Base-by-base conservation (phyloP, 352 stramenopile genomes). In the Thalassiosira delicatula region DNA sequence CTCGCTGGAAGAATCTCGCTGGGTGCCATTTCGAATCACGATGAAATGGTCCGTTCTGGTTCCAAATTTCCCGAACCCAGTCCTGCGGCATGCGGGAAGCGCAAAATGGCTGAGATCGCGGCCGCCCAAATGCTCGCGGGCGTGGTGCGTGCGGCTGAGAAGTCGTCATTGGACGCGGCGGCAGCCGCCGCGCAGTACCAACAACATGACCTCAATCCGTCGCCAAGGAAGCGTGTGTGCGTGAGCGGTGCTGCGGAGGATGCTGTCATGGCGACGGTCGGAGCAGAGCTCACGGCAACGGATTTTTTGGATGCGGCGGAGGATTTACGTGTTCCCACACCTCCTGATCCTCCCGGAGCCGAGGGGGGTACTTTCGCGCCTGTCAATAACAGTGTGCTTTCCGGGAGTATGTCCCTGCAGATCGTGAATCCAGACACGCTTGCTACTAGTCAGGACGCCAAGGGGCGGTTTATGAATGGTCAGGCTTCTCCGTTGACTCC, bases 61-160 rank as follows among this genome's bases (percentile, higher is more conserved):
- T n/a, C n/a, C n/a, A 88, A 84, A 46, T 92, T 92, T 70, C 89
- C 89, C 37, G 88, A 93, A 78, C 91, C 92, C 44, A 95, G 91
- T 56, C 92, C 92, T 8, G 91, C 92, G 8, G 90, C 91, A 12
- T 94, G 85, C 76, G 91, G 91, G 2, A 95, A 94, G 80, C 78
- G 92, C 12, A 95, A 95, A 82, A 62, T 93, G 35, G 90, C 85
- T 1, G 92, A 95, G 79, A 90, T 95, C 68, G 84, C 84, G n/a
- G 92, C 88, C 2, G 91, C 91, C 32, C 80, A 92, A 57, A 92
- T 94, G 85, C 81, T 95, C 27, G 87, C 87, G 9, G 88, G 84
- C 56, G 90, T 91, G 1, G 68, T 70, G 9, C 62, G 59, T 51
- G 66, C 59, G 42, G 57, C 44, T 23, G n/a, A n/a, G n/a, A n/a